Base-by-base conservation (phyloP, 371 early-diverging fungal genomes). In the Mucor mucedo region DNA sequence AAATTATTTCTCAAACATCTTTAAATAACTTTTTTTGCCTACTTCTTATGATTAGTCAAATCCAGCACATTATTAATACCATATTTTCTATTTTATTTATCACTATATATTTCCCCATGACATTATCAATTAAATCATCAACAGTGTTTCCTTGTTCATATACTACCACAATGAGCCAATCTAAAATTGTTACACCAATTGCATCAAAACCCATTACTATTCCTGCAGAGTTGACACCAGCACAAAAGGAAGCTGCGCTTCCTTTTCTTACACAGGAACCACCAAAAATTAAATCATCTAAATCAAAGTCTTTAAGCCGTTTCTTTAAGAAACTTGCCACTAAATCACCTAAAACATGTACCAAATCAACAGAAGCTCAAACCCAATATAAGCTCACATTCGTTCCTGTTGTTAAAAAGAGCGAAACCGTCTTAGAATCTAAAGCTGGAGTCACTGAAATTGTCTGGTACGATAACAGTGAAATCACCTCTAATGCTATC, bases 1-100 rank as follows among this genome's bases (percentile, higher is more conserved):
- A 28, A 30, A 13, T 38, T 39, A 9, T 27, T 27, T 30, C 28
- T 30, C 50, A 50, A 50, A 50, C 21, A 47, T 27, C 7, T 47
- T 27, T 21, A 47, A 47, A 14, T 14, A 47, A 27, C 48, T 14
- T 42, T 42, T 11, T 44, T 47, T 47, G 48, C 21, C 48, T 21
- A 50, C 50, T 29, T 32, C 32, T 38, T 38, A 53, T 53, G 53
- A 53, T 16, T 38, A 53, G 53, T 53, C 53, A n/a, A 53, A 53
- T 30, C 8, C 53, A 53, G 35, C 38, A 33, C 5, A 53, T 53
- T 38, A 53, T 53, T 53, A 35, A 21, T 3, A 53, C 33, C 38
- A 16, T 38, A 14, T 35, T 38, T 53, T 9, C 33, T 13, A 11
- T 53, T 16, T 53, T 53, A 2, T 53, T 55, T 28, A 40, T 41